Percentiles rank a stretch among this genome's conserved stretches.
These are phyloP conservation scores for Citrus reticulata DNA, from an alignment of 345 rosid genomes.

Conservation along the genomic window DNA sequence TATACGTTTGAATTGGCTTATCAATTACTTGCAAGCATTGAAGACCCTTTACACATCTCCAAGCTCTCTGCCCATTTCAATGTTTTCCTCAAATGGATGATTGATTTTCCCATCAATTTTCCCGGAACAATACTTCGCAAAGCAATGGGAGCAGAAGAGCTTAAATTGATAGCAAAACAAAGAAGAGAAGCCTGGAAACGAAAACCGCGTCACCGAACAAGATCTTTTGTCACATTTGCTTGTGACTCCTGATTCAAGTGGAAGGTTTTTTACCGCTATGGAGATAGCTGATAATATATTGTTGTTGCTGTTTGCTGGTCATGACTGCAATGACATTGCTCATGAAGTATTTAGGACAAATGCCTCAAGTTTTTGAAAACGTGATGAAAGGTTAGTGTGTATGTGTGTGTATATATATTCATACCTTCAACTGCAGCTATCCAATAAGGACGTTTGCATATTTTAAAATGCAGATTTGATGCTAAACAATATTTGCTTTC, in stretches of 20 bases:
- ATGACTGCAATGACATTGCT: slow-evolving; percentile 6
- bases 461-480: no score
- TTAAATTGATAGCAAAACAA: slow-evolving; percentile 1
- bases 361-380: neutral
- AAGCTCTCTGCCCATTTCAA: neutral
- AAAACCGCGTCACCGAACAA: neutral
- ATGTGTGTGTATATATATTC: no score
- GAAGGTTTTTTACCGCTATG: slow-evolving; percentile 1
- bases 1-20: slow-evolving; percentile 2
- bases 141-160: neutral
- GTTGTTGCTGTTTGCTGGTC: slow-evolving; percentile 4
- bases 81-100: neutral
- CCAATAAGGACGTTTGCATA: no score
- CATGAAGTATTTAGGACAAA: slow-evolving; percentile 2
- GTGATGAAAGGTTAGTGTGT: neutral
- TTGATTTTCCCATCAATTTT: neutral
- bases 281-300: slow-evolving; percentile 7
- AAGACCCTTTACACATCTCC: neutral
- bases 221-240: slow-evolving; percentile 1
- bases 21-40: neutral
- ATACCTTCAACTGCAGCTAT: no score
- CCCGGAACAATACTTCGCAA: neutral
- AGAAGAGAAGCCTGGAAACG: neutral
- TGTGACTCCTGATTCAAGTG: slow-evolving; percentile 10
- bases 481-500: no score